These are phyloP conservation scores for Lactifluus piperatus DNA, from an alignment of 768 basidiomycete species.

Conservation along the genomic window DNA sequence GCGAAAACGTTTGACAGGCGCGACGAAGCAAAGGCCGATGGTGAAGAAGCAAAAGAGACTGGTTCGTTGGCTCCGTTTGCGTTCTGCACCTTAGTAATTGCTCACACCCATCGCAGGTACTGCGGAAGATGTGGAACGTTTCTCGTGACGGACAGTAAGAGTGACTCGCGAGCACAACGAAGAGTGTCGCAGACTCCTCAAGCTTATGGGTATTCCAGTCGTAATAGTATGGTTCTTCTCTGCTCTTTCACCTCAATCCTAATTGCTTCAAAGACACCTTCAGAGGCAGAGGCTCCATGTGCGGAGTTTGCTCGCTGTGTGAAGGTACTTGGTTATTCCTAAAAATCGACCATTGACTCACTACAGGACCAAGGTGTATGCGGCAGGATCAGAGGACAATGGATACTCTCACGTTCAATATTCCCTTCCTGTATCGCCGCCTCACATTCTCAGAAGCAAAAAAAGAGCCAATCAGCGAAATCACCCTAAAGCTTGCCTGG, in stretches of 20 bases:
- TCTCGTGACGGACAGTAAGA: constrained; percentile 84
- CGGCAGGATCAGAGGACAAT: constrained; percentile 98
- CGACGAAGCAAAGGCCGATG: constrained; percentile 90
- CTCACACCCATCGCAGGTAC: constrained; percentile 42
- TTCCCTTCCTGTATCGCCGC: constrained; percentile 89
- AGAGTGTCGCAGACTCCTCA: constrained; percentile 80
- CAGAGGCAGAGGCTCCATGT: constrained; percentile 98
- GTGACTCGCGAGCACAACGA: constrained; percentile 96
- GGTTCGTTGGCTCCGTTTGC: constrained; percentile 32
- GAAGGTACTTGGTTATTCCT: constrained; percentile 42
- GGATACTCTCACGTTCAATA: constrained; percentile 96
- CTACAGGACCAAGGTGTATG: constrained; percentile 65
- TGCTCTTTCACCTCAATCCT: background rate
- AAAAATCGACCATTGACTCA: background rate
- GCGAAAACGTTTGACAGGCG: constrained; percentile 91
- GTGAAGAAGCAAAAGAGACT: constrained; percentile 92
- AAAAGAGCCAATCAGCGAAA: constrained; percentile 92
- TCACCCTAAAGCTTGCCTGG: constrained; percentile 72
- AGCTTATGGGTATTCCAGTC: constrained; percentile 95
- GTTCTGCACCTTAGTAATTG: background rate
- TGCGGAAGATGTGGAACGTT: constrained; percentile 84
- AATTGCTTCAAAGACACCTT: constrained; percentile 63
- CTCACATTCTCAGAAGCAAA: constrained; percentile 97
- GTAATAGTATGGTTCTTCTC: constrained; percentile 55
- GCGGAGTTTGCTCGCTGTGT: constrained; percentile 96